Evolutionary conservation across 345 rosid genomes (phyloP), one percentile per base, ranked within the genome.

Genomic region (Physaria fendleri): DNA sequence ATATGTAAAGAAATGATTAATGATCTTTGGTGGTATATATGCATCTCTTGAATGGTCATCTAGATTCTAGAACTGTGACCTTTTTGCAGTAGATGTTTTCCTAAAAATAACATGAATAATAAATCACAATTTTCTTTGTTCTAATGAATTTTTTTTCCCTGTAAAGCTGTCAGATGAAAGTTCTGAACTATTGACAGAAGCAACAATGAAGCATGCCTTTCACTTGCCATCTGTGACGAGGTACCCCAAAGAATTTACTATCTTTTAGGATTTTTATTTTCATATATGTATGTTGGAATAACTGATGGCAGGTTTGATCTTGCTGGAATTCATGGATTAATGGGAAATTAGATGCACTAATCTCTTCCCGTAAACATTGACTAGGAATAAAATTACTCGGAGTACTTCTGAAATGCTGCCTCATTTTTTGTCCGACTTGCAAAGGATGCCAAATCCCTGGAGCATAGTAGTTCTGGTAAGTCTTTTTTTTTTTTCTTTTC

Each of bases 391-490:
- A 59, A 56, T 47, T 51, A 75, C 71, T 34, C 77, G 76, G 70
- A 74, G 60, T 48, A 79, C 71, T n/a, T 45, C 24, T 48, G 79
- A 81, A 72, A 53, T 42, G 59, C 77, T 93, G 69, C 69, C 76
- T 60, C 59, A 62, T 21, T 80, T 78, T 57, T 67, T 93, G 61
- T 59, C 68, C 33, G 86, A 86, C 69, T 51, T 86, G 74, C 86
- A 81, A 82, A 85, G 77, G 74, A 66, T 73, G 73, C 89, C 71
- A 27, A 66, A 58, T 32, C 75, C 56, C 24, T 89, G 95, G 99
- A 78, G 85, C 59, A 71, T 60, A 53, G 83, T 79, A 42, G 74
- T 93, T 74, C 44, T 76, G 95, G 99, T 92, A 65, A 81, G 88
- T 49, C 21, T 47, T 40, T 64, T 30, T 62, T 44, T 50, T 59